Evolutionary conservation across 495 filamentous ascomycete species (phyloP).

Genomic region (Penicillium ochrochloron): DNA sequence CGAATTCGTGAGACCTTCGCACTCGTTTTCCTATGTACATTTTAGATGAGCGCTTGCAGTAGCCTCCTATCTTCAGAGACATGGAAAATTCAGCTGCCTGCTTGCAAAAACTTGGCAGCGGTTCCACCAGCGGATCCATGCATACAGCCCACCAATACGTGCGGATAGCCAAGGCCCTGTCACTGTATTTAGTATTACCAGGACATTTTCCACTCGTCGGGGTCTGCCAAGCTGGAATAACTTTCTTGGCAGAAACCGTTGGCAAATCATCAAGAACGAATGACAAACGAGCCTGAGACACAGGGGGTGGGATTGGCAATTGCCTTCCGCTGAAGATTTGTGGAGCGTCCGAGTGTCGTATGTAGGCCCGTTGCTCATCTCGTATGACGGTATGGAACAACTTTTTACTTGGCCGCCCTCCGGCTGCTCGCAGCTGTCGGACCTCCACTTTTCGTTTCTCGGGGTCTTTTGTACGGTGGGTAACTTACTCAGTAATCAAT

Average conservation of each 20-base stretch:
- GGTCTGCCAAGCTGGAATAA: constrained; percentile 1
- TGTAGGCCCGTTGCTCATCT: neutral
- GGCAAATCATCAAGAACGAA: neutral
- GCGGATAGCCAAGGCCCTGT: neutral
- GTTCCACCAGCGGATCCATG: neutral
- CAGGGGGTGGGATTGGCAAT: neutral
- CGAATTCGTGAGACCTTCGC: neutral
- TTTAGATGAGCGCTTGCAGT: neutral
- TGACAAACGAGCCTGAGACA: neutral
- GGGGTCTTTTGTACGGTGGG: neutral
- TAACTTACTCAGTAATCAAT: neutral
- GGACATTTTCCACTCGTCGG: neutral
- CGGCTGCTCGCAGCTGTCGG: neutral
- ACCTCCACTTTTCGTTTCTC: neutral
- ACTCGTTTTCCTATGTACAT: too few relatives aligned
- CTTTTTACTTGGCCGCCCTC: neutral
- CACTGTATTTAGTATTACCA: neutral
- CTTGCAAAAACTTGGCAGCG: constrained; percentile 1
- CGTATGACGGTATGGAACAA: neutral
- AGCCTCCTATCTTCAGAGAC: neutral
- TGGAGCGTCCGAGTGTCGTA: neutral
- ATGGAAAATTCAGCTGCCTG: constrained; percentile 6
- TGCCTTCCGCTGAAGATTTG: neutral
- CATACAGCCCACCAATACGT: neutral
- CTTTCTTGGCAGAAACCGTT: neutral